Base-by-base conservation (phyloP, 345 rosid genomes). In the Raphanus sativus region DNA sequence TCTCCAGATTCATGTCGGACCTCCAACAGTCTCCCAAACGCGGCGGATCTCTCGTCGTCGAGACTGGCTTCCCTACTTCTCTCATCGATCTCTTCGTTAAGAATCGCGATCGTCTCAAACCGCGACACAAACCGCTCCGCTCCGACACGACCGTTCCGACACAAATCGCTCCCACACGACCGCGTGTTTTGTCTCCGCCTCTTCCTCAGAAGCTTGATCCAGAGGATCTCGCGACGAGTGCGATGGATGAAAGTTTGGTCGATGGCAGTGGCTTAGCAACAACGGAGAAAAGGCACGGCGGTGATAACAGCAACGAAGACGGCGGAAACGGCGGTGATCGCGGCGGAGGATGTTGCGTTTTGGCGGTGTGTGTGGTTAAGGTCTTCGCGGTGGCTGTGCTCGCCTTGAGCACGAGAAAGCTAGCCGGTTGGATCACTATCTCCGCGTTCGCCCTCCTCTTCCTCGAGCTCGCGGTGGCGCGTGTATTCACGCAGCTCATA, bases 1-100 rank as follows among this genome's bases (percentile, higher is more conserved):
- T 90, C 58, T 89, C 93, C 8, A 87, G 87, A 42, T 48, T 91
- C 28, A 82, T 94, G 10, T 81, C 96, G 38, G 97, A 89, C 74
- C 84, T 94, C 70, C 96, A 87, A 58, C 79, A 84, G 29, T 80
- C 93, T 8, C 90, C 91, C 0, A 91, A 87, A 80, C 88, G 68
- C 32, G 87, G 90, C 10, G 86, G 85, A 63, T 92, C 95, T 5
- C 86, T 90, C 13, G 91, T 91, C n/a, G 93, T 94, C 3, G 85
- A 89, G 74, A 91, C 97, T 15, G 98, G 98, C 0, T 95, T 91
- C 80, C 97, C 99, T 5, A 88, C 99, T 36, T 95, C 97, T 65
- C 86, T 91, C 4, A 75, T 90, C 72, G 95, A 91, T 84, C 59
- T 52, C 59, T 87, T 94, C 61, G 89, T 84, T 48, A 94, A 94